Evolutionary conservation across 139 green algal species (phyloP), one percentile per base, ranked within the genome.

Genomic region (Pseudopediastrum boryanum): DNA sequence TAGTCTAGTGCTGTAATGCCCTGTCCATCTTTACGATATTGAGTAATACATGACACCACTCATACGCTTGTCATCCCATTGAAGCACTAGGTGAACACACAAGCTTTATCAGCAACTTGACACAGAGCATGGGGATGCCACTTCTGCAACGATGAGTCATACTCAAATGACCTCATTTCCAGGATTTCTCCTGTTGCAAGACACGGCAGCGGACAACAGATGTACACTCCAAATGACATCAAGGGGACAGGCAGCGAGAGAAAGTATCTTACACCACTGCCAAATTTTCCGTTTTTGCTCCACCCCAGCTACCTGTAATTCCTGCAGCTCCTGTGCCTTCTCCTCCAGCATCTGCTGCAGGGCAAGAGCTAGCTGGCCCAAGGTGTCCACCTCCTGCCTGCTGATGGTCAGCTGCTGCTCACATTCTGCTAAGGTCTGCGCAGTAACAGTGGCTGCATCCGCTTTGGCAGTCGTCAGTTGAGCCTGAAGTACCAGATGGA

Each of bases 301-400:
- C 19, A 36, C 31, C 43, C 64, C 33, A 38, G 76, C 65, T 6
- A 73, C 83, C 33, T 83, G 58, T 4, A 50, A 35, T n/a, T 38
- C 46, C 16, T 23, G 71, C 71, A 48, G 71, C 71, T 48, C 54
- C 71, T 70, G 71, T 56, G 39, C 39, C 46, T 80, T 46, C 33
- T 59, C 79, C 25, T 75, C 77, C 44, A 83, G 35, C 65, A 75
- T 58, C 12, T 79, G 70, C 7, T 77, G 84, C 58, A 88, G 54
- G 35, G 43, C 43, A 2, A 29, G 52, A 27, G 62, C 66, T 63
- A 79, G 67, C 5, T 56, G 8, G 2, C 1, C 6, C 13, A 70
- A 43, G 12, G 62, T 70, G 62, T 35, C 16, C 21, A 8, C 16
- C 9, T 36, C 44, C 9, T 36, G 16, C 16, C 58, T 67, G 19